Conservation (phyloP, 345 rosid species). For the Linum trigynum region DNA sequence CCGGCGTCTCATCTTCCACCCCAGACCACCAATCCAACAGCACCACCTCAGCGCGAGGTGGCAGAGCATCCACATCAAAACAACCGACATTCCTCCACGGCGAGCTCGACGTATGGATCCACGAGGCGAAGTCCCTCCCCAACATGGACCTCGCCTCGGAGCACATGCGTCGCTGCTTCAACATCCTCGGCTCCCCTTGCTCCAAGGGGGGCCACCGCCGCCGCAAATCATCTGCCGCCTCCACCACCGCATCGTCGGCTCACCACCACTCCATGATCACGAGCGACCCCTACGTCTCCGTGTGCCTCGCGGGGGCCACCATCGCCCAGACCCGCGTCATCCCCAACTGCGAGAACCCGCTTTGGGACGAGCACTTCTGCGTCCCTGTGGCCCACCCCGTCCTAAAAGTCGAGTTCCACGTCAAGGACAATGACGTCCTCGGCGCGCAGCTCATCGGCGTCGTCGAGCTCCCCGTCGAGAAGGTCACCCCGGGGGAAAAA, state of each 20-base stretch:
- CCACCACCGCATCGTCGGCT: no score
- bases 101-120: constrained; percentile 44
- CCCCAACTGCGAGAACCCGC: constrained; percentile 48
- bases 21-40: no score
- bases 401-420: constrained; percentile 44
- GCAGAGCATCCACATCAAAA: constrained; percentile 1
- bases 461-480: constrained; percentile 41
- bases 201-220: background rate
- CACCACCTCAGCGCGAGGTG: background rate
- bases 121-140: constrained; percentile 60
- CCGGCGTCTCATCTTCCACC: no score
- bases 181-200: constrained; percentile 26
- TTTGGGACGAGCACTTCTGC: constrained; percentile 56
- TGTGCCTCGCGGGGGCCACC: constrained; percentile 57
- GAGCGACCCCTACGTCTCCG: constrained; percentile 60
- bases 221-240: constrained; percentile 5
- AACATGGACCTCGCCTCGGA: constrained; percentile 63
- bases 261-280: constrained; percentile 37
- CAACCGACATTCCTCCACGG: constrained; percentile 43
- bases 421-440: constrained; percentile 61
- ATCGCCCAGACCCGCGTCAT: constrained; percentile 57
- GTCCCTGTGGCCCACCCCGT: constrained; percentile 54
- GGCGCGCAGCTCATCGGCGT: constrained; percentile 59
- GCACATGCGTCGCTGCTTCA: constrained; percentile 39
- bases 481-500: constrained; percentile 28